Conservation (phyloP, 345 rosid species). For the Angophora floribunda region DNA sequence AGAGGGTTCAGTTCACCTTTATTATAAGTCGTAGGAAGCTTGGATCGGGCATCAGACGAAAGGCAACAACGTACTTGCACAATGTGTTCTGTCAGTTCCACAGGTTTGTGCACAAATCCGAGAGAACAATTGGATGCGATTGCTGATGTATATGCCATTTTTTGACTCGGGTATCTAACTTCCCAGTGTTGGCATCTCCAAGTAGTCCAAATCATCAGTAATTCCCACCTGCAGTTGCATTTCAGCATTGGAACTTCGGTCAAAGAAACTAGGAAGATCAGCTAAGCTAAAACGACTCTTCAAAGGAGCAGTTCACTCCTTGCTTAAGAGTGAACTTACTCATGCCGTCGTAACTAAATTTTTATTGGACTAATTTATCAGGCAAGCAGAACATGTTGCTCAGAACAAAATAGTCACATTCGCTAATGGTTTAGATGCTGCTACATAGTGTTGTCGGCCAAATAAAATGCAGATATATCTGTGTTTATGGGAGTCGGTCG, state of each 20-base stretch:
- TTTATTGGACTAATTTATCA: too few species aligned
- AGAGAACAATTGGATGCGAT: not conserved
- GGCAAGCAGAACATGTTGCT: not conserved
- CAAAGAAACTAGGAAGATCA: not conserved
- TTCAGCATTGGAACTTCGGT: not conserved
- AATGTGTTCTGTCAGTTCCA: not conserved
- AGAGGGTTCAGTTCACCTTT: not conserved
- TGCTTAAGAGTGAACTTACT: not conserved
- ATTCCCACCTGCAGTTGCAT: conserved; percentile 49
- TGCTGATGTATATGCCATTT: not conserved
- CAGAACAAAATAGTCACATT: not conserved
- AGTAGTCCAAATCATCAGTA: conserved; percentile 75
- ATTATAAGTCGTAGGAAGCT: not conserved
- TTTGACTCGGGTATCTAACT: not conserved
- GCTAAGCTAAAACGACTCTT: not conserved
- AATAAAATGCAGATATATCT: not conserved
- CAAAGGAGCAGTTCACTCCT: not conserved
- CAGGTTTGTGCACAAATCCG: not conserved
- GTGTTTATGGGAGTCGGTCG: not conserved
- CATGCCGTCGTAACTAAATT: too few species aligned
- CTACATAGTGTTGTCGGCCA: not conserved
- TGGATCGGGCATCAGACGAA: not conserved
- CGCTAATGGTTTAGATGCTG: not conserved
- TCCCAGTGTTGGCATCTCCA: conserved; percentile 34
- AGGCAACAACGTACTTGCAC: not conserved